Evolutionary conservation across 1,139 yeast genomes (phyloP), one percentile per base, ranked within the genome.

Genomic region (Pichia sp.): DNA sequence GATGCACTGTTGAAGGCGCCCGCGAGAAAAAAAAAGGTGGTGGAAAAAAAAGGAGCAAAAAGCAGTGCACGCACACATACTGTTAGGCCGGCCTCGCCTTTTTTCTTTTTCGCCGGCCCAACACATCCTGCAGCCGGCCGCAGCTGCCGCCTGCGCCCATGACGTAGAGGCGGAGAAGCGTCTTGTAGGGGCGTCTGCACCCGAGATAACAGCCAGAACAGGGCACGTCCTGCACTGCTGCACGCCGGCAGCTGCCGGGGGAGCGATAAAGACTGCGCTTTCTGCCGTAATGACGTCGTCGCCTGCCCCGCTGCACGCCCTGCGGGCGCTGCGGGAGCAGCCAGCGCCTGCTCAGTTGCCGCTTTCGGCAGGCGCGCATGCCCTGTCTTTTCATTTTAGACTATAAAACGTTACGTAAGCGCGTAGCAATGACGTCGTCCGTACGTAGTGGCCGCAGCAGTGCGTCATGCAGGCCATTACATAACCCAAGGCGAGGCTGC

Each of bases 21-120:
- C 26, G 47, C 8, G 15, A 5, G 16, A 30, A 26, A 26, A 30
- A 38, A 48, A 43, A 29, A 31, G 23, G 34, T 8, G 16, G 11
- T 43, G 42, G 13, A 32, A 49, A 49, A 43, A 43, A 42, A 46
- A 32, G 31, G 26, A 49, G 45, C 19, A 34, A 26, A 26, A 26
- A 26, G 29, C 29, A 26, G 29, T 26, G 29, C 29, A 26, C 29
- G 29, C 29, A 26, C 29, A 26, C 29, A 26, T 5, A 26, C 29
- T 26, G 29, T 26, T 26, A 26, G 7, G 29, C 29, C 29, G 29
- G 29, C 29, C 29, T 26, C 29, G 29, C 29, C 29, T 23, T 26
- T 26, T 26, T 26, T 26, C 29, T 26, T 26, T 26, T 26, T 26
- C 29, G 29, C 29, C 29, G 29, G 29, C 29, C 29, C 29, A 26